phyloP scores from a whole-genome alignment of 306 rosid genomes.

The Dalbergia cochinchinensis region DNA sequence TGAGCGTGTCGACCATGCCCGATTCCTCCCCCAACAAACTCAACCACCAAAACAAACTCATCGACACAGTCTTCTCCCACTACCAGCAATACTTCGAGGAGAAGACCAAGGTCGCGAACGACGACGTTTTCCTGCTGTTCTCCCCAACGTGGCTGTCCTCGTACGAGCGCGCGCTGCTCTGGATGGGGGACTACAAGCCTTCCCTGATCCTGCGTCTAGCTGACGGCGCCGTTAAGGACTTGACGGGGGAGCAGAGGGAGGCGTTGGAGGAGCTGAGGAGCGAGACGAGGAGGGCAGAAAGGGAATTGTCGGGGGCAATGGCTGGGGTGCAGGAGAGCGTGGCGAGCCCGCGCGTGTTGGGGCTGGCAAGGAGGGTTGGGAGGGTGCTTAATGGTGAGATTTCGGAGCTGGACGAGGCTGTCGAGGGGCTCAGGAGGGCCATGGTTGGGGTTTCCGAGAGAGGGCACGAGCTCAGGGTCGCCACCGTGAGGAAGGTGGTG shows the following conservation, averaged over 20 bases:
- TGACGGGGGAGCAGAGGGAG: conserved; percentile 28
- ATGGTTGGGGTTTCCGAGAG: conserved; percentile 37
- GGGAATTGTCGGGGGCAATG: conserved; percentile 21
- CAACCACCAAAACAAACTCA: conserved; percentile 24
- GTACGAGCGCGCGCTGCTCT: conserved; percentile 50
- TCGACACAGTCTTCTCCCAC: conserved; percentile 48
- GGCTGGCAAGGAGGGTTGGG: background rate
- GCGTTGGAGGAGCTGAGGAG: background rate
- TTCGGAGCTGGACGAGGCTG: conserved; percentile 17
- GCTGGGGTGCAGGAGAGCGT: conserved; percentile 24
- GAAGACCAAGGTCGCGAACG: conserved; percentile 30
- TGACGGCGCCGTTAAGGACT: background rate
- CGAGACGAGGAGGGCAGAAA: background rate
- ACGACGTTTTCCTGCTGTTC: conserved; percentile 47
- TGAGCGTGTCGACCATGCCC: background rate
- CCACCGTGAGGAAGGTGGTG: conserved; percentile 47
- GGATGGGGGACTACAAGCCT: conserved; percentile 57
- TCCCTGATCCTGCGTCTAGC: conserved; percentile 22
- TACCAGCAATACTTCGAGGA: conserved; percentile 50
- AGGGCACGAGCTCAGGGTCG: conserved; percentile 42
- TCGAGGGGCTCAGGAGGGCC: conserved; percentile 44
- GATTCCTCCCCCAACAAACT: background rate
- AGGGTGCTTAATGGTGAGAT: conserved; percentile 23
- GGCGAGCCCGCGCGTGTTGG: background rate
- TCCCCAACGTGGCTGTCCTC: conserved; percentile 57